A percentile compares a stretch with the other conserved stretches of the same genome.
These are phyloP conservation scores for Huntiella savannae DNA, from an alignment of 2,329 filamentous ascomycete genomes.

Conservation along the genomic window DNA sequence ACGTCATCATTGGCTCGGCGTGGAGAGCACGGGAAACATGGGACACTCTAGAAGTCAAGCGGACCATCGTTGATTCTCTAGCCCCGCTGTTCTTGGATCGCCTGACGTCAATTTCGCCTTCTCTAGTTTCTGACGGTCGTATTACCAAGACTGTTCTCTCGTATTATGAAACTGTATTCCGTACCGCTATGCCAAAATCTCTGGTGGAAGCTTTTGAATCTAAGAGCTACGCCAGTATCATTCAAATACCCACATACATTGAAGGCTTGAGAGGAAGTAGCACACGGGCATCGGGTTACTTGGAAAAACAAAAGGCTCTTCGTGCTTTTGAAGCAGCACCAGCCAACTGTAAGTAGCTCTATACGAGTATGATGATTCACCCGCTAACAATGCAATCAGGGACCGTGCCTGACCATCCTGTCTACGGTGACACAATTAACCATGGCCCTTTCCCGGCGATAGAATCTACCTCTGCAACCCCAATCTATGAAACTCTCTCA, in stretches of 20 bases:
- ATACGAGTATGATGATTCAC: not conserved
- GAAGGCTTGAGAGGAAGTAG: constrained; percentile 28
- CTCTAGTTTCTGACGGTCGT: constrained; percentile 17
- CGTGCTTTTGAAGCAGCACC: constrained; percentile 2
- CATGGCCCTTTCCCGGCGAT: constrained; percentile 33
- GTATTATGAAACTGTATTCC: constrained; percentile 26
- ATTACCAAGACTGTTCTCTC: constrained; percentile 16
- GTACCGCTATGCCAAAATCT: constrained; percentile 26
- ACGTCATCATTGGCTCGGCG: constrained; percentile 30
- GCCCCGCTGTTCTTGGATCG: constrained; percentile 36
- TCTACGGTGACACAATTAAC: constrained; percentile 28
- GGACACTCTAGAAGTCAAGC: constrained; percentile 33
- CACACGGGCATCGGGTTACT: constrained; percentile 30
- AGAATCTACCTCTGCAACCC: constrained; percentile 20
- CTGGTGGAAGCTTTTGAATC: constrained; percentile 30
- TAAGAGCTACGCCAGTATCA: constrained; percentile 31
- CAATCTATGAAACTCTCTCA: constrained; percentile 27
- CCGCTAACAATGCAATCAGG: constrained; percentile 16
- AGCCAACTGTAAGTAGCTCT: constrained; percentile 4
- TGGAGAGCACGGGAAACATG: constrained; percentile 29
- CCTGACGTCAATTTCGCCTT: constrained; percentile 30
- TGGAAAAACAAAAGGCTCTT: constrained; percentile 23
- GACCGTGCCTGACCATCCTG: constrained; percentile 22
- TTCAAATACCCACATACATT: constrained; percentile 27
- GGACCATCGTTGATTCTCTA: constrained; percentile 37